These are phyloP conservation scores for Fusarium penzigii DNA, from an alignment of 2,329 filamentous ascomycete species.

Conservation along the genomic window DNA sequence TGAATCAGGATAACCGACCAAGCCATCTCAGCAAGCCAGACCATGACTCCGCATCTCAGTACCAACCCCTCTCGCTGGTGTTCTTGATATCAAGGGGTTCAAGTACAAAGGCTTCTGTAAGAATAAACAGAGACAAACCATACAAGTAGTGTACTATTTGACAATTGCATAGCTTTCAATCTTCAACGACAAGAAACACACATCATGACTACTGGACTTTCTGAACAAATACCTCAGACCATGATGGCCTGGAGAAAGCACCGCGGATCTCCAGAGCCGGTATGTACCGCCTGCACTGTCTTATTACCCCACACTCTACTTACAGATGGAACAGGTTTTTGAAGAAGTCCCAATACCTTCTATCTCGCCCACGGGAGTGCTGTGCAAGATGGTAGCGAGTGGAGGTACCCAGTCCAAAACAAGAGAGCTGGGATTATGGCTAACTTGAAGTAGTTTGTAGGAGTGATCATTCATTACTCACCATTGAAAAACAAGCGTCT, in stretches of 20 bases:
- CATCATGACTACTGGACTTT: too few species aligned
- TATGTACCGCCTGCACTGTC: background rate
- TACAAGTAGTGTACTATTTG: too few species aligned
- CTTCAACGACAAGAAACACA: too few species aligned
- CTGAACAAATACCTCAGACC: constrained; percentile 9
- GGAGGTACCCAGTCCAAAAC: constrained; percentile 1
- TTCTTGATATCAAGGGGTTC: too few species aligned
- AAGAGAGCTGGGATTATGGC: too few species aligned
- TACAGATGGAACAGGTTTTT: background rate
- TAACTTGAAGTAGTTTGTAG: constrained; percentile 6
- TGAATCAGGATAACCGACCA: too few species aligned
- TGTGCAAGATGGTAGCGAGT: constrained; percentile 15
- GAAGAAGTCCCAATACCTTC: constrained; percentile 7
- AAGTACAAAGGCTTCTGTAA: too few species aligned
- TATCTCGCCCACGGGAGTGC: constrained; percentile 3
- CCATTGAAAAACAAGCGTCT: constrained; percentile 19
- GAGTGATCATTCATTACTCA: constrained; percentile 16
- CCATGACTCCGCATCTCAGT: too few species aligned
- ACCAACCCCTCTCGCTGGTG: too few species aligned
- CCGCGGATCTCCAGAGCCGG: constrained; percentile 27
- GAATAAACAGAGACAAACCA: too few species aligned
- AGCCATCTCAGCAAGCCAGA: too few species aligned
- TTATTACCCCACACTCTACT: background rate
- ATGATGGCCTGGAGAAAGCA: constrained; percentile 41
- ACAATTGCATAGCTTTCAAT: too few species aligned